Conservation (phyloP, 2,329 filamentous ascomycete species). For the Gnomoniopsis sp. region DNA sequence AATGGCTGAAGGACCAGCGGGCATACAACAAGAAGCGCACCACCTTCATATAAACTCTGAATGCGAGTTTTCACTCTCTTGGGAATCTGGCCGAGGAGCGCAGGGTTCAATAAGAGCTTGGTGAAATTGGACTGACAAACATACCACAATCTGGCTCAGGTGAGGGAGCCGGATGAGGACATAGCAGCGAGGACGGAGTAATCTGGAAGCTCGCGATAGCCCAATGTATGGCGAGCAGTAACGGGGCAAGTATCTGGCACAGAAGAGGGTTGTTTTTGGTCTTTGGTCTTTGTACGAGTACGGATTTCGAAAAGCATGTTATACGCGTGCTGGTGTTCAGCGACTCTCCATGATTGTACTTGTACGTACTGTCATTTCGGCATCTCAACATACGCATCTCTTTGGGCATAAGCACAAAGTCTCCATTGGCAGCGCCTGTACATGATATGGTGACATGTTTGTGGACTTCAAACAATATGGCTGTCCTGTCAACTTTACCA, state of each 20-base stretch:
- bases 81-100: not conserved
- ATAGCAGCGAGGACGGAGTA: not conserved
- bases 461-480: no score
- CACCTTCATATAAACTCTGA: slow-evolving; percentile 50
- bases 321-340: slow-evolving; percentile 24
- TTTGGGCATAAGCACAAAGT: not conserved
- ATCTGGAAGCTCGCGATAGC: not conserved
- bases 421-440: slow-evolving; percentile 11
- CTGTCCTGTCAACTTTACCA: no score
- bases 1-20: slow-evolving; percentile 96
- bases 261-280: not conserved
- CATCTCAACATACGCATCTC: slow-evolving; percentile 14
- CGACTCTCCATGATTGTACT: slow-evolving; percentile 24
- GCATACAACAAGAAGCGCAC: slow-evolving; percentile 92
- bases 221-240: no score
- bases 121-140: not conserved
- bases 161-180: not conserved
- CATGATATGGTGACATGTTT: no score
- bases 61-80: not conserved
- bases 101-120: not conserved
- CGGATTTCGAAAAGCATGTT: not conserved
- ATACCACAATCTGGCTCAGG: not conserved
- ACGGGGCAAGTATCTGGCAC: no score
- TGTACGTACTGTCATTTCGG: slow-evolving; percentile 8
- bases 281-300: slow-evolving; percentile 12